phyloP scores from a whole-genome alignment of 106 monocot species.

The Xerophyta viscosa region DNA sequence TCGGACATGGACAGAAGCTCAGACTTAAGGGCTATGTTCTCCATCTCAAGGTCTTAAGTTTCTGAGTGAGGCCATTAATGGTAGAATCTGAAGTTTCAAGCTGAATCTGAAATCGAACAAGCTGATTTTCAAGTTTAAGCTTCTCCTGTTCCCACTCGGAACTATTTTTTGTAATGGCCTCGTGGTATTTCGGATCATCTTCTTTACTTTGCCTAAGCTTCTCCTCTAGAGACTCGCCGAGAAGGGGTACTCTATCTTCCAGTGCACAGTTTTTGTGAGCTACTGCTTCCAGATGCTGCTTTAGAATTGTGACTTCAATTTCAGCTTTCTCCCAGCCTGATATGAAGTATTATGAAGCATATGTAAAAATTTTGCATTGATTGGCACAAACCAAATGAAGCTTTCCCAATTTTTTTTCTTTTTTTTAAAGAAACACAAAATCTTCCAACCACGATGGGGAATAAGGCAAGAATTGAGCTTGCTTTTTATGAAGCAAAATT shows the following conservation, averaged over 20 bases:
- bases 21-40: slow-evolving; percentile 15
- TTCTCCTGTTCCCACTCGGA: slow-evolving; percentile 26
- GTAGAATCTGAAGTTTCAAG: slow-evolving; percentile 14
- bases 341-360: no score
- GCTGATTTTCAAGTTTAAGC: slow-evolving; percentile 13
- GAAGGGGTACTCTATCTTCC: slow-evolving; percentile 17
- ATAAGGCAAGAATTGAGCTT: no score
- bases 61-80: not conserved
- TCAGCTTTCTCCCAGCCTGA: slow-evolving; percentile 52
- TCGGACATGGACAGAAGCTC: slow-evolving; percentile 5
- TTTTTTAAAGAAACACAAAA: no score
- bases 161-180: slow-evolving; percentile 18
- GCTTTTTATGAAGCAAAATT: no score
- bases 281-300: slow-evolving; percentile 17
- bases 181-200: slow-evolving; percentile 16
- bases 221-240: slow-evolving; percentile 30
- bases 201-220: slow-evolving; percentile 24
- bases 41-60: slow-evolving; percentile 12
- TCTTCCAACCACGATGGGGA: no score
- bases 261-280: slow-evolving; percentile 14
- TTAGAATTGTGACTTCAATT: slow-evolving; percentile 17
- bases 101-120: slow-evolving; percentile 6
- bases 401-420: no score
- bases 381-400: no score
- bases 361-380: no score